Evolutionary conservation across 495 filamentous ascomycete species (phyloP), one percentile per base, ranked within the genome.

Genomic region (Xylaria palmicola): DNA sequence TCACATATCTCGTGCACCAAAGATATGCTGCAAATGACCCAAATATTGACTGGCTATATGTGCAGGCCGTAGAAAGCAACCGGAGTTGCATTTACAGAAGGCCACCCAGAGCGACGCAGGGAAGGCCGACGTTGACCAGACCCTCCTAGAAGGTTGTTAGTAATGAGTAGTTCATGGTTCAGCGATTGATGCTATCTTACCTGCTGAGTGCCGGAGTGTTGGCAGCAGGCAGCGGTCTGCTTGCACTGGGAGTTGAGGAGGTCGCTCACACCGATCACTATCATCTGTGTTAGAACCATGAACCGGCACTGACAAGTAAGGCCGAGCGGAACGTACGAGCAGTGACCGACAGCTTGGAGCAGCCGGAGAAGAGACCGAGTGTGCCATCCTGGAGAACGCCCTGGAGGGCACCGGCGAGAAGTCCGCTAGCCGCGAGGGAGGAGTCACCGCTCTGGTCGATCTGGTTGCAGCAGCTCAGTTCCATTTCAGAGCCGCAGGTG

Each of bases 151-250:
- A 34, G 10, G 29, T 44, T 45, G 67, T 63, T 49, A 68, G 71
- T 10, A 60, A 59, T 15, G 41, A 54, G 9, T 10, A 1, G 19
- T 36, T 6, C 34, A 20, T 19, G 24, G 5, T 30, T 4, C 12
- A 6, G 17, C 17, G 19, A 19, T 6, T 7, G 6, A 30, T 40
- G 0, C 7, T 30, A 0, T 9, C 78, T 66, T 62, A 77, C 74
- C 62, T 79, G 74, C 30, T 56, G 62, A 61, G 69, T 71, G 27
- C 68, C 71, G 44, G 74, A 77, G 68, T 76, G 69, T 62, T 77
- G 75, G 69, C 79, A 83, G 72, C 80, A 82, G 60, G 79, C 80
- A 65, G 79, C 76, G 65, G 77, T 80, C 77, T 81, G 77, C 72
- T 81, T 81, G 75, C 80, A 83, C 67, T 78, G 65, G 72, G 70